A percentile compares a stretch with the other conserved stretches of the same genome.
These are phyloP conservation scores for Anthostomella pinea DNA, from an alignment of 2,329 filamentous ascomycete genomes.

Conservation along the genomic window DNA sequence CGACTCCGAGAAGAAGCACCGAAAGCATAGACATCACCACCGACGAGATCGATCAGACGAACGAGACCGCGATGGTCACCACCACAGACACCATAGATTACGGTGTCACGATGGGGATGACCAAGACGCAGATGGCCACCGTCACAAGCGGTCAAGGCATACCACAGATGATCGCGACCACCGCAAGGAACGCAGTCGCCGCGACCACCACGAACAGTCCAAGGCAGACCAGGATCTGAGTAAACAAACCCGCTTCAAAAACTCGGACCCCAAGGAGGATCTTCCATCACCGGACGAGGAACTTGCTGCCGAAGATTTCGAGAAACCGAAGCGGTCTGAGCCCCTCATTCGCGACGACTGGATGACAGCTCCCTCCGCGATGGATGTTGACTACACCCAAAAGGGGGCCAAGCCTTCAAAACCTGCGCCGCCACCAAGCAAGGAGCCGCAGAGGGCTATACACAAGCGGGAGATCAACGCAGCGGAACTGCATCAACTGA, in stretches of 20 bases:
- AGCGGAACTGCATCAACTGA: conserved; percentile 58
- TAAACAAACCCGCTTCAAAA: conserved; percentile 39
- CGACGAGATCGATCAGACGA: conserved; percentile 46
- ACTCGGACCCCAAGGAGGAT: conserved; percentile 48
- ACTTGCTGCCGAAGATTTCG: conserved; percentile 31
- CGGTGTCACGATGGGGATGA: conserved; percentile 39
- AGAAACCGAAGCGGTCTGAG: conserved; percentile 27
- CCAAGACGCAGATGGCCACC: conserved; percentile 50
- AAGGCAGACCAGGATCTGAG: conserved; percentile 31
- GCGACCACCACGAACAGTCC: conserved; percentile 22
- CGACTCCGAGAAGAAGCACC: conserved; percentile 39
- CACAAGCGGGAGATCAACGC: conserved; percentile 81
- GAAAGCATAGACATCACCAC: conserved; percentile 43
- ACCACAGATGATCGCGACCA: conserved; percentile 50
- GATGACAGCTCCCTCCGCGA: conserved; percentile 85
- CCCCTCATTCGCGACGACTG: conserved; percentile 74
- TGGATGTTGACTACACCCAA: conserved; percentile 82
- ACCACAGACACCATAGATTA: conserved; percentile 34
- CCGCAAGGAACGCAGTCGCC: conserved; percentile 34
- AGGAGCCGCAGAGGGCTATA: conserved; percentile 67
- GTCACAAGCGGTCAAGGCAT: conserved; percentile 63
- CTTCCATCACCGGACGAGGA: conserved; percentile 51
- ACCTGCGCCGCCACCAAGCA: conserved; percentile 45
- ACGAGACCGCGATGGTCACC: conserved; percentile 35
- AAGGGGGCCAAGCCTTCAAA: conserved; percentile 55